Evolutionary conservation across 306 rosid genomes (phyloP).

Genomic region (Hylodesmum podocarpum): DNA sequence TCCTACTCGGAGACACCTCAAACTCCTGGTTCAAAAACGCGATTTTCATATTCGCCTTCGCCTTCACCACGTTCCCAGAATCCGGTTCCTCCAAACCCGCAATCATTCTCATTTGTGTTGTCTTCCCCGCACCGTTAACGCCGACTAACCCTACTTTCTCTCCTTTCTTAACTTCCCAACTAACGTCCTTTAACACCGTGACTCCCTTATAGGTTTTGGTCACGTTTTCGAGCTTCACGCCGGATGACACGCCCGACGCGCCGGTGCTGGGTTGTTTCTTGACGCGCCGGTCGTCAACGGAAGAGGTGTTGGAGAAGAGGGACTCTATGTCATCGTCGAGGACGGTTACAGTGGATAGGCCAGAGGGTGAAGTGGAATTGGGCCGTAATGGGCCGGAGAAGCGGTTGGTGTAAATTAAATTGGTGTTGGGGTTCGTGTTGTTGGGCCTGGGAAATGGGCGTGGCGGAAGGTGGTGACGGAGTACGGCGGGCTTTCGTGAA

Average conservation of each 20-base stretch:
- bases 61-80: slow-evolving; percentile 74
- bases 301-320: slow-evolving; percentile 47
- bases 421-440: neutral
- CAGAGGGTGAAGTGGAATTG: slow-evolving; percentile 16
- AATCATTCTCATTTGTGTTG: slow-evolving; percentile 90
- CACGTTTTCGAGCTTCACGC: slow-evolving; percentile 77
- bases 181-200: slow-evolving; percentile 73
- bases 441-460: slow-evolving; percentile 21
- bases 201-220: slow-evolving; percentile 74
- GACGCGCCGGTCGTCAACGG: slow-evolving; percentile 42
- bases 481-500: slow-evolving; percentile 37
- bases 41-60: slow-evolving; percentile 74
- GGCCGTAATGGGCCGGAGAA: slow-evolving; percentile 23
- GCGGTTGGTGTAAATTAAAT: slow-evolving; percentile 33
- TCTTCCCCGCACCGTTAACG: slow-evolving; percentile 93
- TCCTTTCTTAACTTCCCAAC: slow-evolving; percentile 91
- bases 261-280: slow-evolving; percentile 51
- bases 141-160: slow-evolving; percentile 95
- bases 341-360: slow-evolving; percentile 51
- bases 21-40: slow-evolving; percentile 93
- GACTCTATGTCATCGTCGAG: slow-evolving; percentile 64
- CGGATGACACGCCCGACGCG: slow-evolving; percentile 77
- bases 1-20: slow-evolving; percentile 79
- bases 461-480: slow-evolving; percentile 30
- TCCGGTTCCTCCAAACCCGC: slow-evolving; percentile 91